A percentile compares a stretch with the other conserved stretches of the same genome.
phyloP scores from a whole-genome alignment of 257 asterid genomes.

The Henckelia pumila region DNA sequence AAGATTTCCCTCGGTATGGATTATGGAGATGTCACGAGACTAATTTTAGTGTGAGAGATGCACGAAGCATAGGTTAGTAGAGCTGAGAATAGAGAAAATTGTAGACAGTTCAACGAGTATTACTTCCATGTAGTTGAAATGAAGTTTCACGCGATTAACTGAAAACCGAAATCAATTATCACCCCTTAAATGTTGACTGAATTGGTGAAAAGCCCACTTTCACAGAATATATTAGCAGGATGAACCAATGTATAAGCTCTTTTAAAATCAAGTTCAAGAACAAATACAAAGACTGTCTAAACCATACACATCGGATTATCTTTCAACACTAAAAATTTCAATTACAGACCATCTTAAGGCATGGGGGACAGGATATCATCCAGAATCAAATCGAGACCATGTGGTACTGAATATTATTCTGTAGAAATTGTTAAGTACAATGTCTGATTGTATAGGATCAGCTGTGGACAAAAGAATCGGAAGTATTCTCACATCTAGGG shows the following conservation, averaged over 20 bases:
- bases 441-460: not conserved
- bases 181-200: not conserved
- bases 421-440: conserved; percentile 3
- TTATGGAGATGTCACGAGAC: not conserved
- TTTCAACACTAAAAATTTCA: not conserved
- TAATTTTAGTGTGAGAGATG: not conserved
- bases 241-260: not conserved
- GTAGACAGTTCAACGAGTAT: conserved; percentile 12
- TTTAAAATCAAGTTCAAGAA: conserved; percentile 9
- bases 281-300: not conserved
- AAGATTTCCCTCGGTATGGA: conserved; percentile 3
- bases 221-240: not conserved
- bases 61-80: not conserved
- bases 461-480: not conserved
- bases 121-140: not conserved
- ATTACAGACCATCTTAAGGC: not conserved
- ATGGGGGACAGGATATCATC: not conserved
- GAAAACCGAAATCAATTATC: not conserved
- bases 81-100: not conserved
- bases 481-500: conserved; percentile 1
- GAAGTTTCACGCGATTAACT: not conserved
- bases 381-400: not conserved
- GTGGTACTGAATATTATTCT: not conserved
- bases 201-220: not conserved
- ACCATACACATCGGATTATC: conserved; percentile 1